Base-by-base conservation (phyloP, 768 basidiomycete genomes). In the Lactarius trivialis region DNA sequence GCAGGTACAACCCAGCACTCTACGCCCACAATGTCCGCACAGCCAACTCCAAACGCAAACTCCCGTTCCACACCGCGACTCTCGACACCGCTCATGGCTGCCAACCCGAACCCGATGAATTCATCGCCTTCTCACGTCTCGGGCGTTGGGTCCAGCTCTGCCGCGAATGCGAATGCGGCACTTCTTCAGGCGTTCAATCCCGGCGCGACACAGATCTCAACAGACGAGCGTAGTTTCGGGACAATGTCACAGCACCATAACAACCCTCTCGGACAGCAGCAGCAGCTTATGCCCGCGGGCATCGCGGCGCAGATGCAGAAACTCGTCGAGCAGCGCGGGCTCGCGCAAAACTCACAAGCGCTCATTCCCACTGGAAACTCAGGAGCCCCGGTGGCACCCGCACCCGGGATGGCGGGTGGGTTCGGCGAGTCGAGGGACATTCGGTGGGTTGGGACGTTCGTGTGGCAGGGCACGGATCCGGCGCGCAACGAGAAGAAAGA, bases 271-370 rank as follows among this genome's bases (percentile, higher is more conserved):
- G 55, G 60, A 14, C 48, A 60, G 49, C 48, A 60, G 33, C 56
- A 36, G 51, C 55, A 26, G 5, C 24, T 7, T n/a, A n/a, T 63
- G 30, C 32, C 67, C 2, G 50, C 60, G 7, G 56, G 19, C 15
- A 2, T 60, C n/a, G 65, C 58, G 24, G 60, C 67, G 3, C 67
- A 67, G 52, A 60, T 67, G 58, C 55, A 55, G 55, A 65, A 65
- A 41, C 48, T 63, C 17, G 37, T 54, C n/a, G 66, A 65, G 14
- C 66, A 65, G 41, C 55, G 56, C 9, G 48, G 50, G 8, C 37
- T 53, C 28, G 45, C 50, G 15, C 65, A 60, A 30, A 56, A 60
- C 9, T 36, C 51, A 15, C 58, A 60, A 34, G 12, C 50, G 8
- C 49, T 30, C 52, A 21, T 39, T 15, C 3, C 41, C 43, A 7